Evolutionary conservation across 176 grass and related monocot species (phyloP), one percentile per base, ranked within the genome.

Genomic region (Eragrostis nindensis): DNA sequence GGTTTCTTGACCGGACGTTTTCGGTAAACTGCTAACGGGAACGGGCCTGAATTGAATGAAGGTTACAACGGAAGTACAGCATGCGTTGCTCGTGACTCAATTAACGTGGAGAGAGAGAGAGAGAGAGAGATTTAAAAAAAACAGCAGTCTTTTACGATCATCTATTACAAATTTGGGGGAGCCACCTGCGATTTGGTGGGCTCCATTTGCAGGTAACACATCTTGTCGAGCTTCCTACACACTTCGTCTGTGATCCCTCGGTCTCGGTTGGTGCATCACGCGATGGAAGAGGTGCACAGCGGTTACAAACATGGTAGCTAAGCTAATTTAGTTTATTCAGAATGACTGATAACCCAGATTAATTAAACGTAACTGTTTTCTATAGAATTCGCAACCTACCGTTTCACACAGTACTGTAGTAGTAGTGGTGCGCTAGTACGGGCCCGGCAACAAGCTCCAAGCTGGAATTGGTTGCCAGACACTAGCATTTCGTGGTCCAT

Each of bases 251-350:
- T 86, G 68, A 16, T 61, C 43, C 39, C 7, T 6, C 1, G n/a
- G n/a, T n/a, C n/a, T n/a, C n/a, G 46, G 85, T 81, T 32, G 78
- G 29, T 87, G 85, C 24, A 29, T 87, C 78, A 82, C 85, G 49
- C 71, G 8, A 69, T 12, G 45, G 4, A 68, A 71, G 8, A 54
- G 59, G 76, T 3, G 1, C 18, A 26, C 26, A 15, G 11, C 32
- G 32, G 32, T 36, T 36, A 36, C 4, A 2, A 36, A 36, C 32
- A 36, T 36, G 32, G n/a, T n/a, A n/a, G n/a, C n/a, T n/a, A n/a
- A n/a, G n/a, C n/a, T n/a, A n/a, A n/a, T n/a, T n/a, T n/a, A n/a
- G n/a, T n/a, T n/a, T n/a, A n/a, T n/a, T n/a, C n/a, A n/a, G n/a
- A n/a, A n/a, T n/a, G n/a, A n/a, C n/a, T n/a, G n/a, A n/a, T n/a